phyloP scores from a whole-genome alignment of 805 yeast genomes.

The Metschnikowia sp. region DNA sequence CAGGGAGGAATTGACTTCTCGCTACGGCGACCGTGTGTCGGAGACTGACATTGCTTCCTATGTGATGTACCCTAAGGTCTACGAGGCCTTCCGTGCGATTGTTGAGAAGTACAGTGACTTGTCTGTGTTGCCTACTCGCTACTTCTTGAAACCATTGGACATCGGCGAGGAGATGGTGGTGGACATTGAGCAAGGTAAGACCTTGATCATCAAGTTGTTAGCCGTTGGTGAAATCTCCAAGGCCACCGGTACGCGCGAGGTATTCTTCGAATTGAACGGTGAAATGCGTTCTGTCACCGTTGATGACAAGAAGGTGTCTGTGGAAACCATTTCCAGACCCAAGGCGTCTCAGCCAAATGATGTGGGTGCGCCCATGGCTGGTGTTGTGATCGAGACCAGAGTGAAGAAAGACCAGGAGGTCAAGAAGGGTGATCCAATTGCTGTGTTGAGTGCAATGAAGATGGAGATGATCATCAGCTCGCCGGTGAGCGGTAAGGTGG shows the following conservation, averaged over 20 bases:
- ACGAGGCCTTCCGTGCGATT: constrained; percentile 75
- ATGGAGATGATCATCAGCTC: constrained; percentile 99
- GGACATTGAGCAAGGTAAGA: constrained; percentile 92
- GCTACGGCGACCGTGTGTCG: constrained; percentile 69
- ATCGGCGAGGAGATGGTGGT: constrained; percentile 86
- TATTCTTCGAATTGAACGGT: constrained; percentile 96
- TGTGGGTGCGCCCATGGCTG: constrained; percentile 99
- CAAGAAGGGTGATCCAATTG: constrained; percentile 94
- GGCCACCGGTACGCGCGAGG: constrained; percentile 90
- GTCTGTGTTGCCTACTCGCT: constrained; percentile 89
- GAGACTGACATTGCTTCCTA: constrained; percentile 93
- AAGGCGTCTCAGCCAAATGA: constrained; percentile 93
- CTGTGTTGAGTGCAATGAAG: constrained; percentile 96
- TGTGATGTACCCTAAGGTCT: constrained; percentile 98
- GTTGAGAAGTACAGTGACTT: constrained; percentile 84
- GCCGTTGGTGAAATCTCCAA: constrained; percentile 87
- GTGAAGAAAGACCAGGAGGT: constrained; percentile 84
- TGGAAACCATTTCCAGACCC: constrained; percentile 81
- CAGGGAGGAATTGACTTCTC: constrained; percentile 66
- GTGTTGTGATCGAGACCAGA: constrained; percentile 93
- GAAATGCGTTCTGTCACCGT: constrained; percentile 95
- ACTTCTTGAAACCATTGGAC: constrained; percentile 82
- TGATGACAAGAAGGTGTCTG: constrained; percentile 81
- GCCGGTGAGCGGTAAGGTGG: constrained; percentile 80
- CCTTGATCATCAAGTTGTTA: constrained; percentile 82